Percentiles rank a stretch among this genome's conserved stretches.
Evolutionary conservation across 306 rosid species (phyloP).

Genomic region (Benincasa hispida): DNA sequence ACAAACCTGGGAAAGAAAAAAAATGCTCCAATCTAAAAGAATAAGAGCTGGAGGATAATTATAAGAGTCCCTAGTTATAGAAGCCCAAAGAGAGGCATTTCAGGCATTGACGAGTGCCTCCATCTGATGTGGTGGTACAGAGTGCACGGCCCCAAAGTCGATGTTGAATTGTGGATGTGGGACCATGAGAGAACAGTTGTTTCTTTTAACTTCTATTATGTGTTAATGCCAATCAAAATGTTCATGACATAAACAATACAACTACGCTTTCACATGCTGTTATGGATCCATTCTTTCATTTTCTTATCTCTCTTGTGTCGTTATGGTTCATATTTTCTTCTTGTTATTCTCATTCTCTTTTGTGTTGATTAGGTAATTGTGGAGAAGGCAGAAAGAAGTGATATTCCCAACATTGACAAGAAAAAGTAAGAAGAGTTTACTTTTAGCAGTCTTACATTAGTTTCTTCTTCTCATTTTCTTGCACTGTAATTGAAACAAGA

Average conservation of each 20-base stretch:
- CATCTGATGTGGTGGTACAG: neutral
- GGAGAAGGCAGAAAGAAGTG: slow-evolving; percentile 26
- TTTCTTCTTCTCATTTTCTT: neutral
- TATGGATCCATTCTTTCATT: neutral
- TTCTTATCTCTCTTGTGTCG: neutral
- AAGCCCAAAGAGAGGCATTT: neutral
- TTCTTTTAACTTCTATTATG: neutral
- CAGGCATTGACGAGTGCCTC: neutral
- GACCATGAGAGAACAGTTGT: neutral
- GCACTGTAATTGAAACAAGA: neutral
- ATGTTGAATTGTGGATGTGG: neutral
- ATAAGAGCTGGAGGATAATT: neutral
- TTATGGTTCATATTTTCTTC: neutral
- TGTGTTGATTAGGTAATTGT: slow-evolving; percentile 10
- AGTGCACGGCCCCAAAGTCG: neutral
- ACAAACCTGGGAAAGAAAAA: neutral
- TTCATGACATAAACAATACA: neutral
- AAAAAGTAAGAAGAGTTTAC: slow-evolving; percentile 26
- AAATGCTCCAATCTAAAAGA: neutral
- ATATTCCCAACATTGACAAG: slow-evolving; percentile 39
- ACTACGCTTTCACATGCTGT: neutral
- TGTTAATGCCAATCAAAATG: neutral
- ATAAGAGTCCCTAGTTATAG: neutral
- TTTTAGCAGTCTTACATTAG: neutral
- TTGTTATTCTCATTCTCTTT: neutral